Base-by-base conservation (phyloP, 2,329 filamentous ascomycete species). In the Colletotrichum tofieldiae region DNA sequence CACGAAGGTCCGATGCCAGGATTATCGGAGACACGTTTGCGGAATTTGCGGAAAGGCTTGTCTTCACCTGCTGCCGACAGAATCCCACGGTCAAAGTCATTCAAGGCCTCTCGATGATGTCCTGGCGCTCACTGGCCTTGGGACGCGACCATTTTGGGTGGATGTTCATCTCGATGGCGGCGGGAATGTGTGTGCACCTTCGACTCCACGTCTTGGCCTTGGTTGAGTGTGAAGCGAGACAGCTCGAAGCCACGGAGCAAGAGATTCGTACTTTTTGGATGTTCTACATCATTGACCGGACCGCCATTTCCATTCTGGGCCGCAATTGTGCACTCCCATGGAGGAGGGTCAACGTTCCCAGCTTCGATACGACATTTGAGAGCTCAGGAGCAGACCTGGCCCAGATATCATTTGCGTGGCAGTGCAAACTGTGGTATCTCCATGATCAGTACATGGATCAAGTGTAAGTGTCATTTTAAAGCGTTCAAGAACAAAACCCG, bases 121-220 rank as follows among this genome's bases (percentile, higher is more conserved):
- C 72, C 16, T 75, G 73, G 73, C 47, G 73, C 26, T 75, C 72
- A 20, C 52, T 75, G 2, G 73, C 73, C 4, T 43, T 75, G 20
- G 73, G 73, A 2, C 37, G 73, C 35, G 73, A 75, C 47, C 73
- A 75, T 37, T 72, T 75, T 18, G 67, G 72, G 6, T 75, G 72
- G 73, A 74, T 72, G 35, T 75, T 69, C 32, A 74, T 72, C 51
- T 75, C 73, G 2, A 74, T 74, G 73, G 73, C 72, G n/a, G 73
- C 73, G 12, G 73, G 73, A 2, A 67, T 75, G 51, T 74, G 68
- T 20, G 73, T 74, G 5, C 67, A 75, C 29, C 49, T 75, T 3
- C 70, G 73, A 11, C 49, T 75, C 26, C 73, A 75, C 29, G 73
- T 75, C 7, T 37, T 74, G 18, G 73, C 68, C 0, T 47, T 75